phyloP scores from a whole-genome alignment of 805 yeast species.

The Sugiyamaella floridensis region DNA sequence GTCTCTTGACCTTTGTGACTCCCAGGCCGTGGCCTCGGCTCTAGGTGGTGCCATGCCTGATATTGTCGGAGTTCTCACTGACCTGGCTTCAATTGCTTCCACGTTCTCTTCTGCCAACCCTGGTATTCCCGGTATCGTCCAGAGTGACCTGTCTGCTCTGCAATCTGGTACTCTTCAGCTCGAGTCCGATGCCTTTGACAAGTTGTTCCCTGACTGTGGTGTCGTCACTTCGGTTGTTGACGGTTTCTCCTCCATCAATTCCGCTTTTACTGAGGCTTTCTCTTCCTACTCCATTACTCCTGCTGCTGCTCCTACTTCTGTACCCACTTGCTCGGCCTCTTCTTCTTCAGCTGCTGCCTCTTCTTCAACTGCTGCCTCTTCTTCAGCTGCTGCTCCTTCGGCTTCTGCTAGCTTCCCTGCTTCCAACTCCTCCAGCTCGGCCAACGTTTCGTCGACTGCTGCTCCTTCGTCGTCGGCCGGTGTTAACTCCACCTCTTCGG shows the following conservation, averaged over 20 bases:
- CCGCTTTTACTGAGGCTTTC: conserved; percentile 9
- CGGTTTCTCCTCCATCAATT: conserved; percentile 10
- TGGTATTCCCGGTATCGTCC: conserved; percentile 14
- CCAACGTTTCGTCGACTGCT: conserved; percentile 5
- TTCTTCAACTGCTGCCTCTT: conserved; percentile 4
- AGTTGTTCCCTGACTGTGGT: conserved; percentile 8
- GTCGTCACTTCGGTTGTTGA: conserved; percentile 9
- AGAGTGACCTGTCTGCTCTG: conserved; percentile 20
- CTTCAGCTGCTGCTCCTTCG: background rate
- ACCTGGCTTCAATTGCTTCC: conserved; percentile 19
- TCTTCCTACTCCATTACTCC: conserved; percentile 7
- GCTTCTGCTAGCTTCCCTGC: conserved; percentile 3
- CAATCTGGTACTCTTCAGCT: background rate
- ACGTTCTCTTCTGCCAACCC: conserved; percentile 23
- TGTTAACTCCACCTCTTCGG: background rate
- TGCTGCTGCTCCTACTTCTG: conserved; percentile 1
- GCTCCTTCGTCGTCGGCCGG: conserved; percentile 3
- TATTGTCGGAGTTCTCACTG: conserved; percentile 17
- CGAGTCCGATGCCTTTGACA: conserved; percentile 2
- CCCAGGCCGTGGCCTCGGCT: conserved; percentile 8
- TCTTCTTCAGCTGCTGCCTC: conserved; percentile 4
- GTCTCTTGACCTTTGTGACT: conserved; percentile 10
- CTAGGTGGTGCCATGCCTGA: conserved; percentile 14
- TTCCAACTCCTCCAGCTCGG: conserved; percentile 3
- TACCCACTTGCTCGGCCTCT: conserved; percentile 3